Evolutionary conservation across 257 asterid genomes (phyloP).

Genomic region (Solanum neorickii): DNA sequence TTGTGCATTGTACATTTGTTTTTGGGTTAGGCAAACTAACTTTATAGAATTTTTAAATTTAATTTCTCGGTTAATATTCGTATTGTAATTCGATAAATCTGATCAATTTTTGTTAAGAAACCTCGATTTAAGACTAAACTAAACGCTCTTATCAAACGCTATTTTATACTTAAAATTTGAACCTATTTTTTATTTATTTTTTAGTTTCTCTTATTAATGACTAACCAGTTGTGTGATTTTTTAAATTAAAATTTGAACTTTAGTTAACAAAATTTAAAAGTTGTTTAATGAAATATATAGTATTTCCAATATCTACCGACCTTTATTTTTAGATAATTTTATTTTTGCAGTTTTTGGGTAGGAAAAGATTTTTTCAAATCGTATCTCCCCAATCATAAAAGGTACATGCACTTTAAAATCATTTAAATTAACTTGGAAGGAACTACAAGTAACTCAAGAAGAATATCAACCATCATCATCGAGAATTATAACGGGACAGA

Average conservation of each 20-base stretch:
- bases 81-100: background rate
- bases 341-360: background rate
- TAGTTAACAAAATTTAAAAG: background rate
- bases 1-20: background rate
- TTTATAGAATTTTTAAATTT: background rate
- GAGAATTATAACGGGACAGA: fast-evolving
- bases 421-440: background rate
- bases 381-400: background rate
- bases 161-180: background rate
- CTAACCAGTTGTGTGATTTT: background rate
- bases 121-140: fast-evolving
- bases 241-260: background rate
- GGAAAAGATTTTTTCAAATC: background rate
- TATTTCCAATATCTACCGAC: background rate
- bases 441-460: background rate
- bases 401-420: background rate
- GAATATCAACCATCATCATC: background rate
- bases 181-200: background rate
- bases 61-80: too few species aligned
- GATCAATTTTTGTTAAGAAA: background rate
- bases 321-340: background rate
- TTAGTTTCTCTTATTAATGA: background rate
- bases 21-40: background rate
- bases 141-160: background rate
- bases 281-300: background rate